Conservation (phyloP, 352 stramenopile genomes). For the Phytophthora vignae region DNA sequence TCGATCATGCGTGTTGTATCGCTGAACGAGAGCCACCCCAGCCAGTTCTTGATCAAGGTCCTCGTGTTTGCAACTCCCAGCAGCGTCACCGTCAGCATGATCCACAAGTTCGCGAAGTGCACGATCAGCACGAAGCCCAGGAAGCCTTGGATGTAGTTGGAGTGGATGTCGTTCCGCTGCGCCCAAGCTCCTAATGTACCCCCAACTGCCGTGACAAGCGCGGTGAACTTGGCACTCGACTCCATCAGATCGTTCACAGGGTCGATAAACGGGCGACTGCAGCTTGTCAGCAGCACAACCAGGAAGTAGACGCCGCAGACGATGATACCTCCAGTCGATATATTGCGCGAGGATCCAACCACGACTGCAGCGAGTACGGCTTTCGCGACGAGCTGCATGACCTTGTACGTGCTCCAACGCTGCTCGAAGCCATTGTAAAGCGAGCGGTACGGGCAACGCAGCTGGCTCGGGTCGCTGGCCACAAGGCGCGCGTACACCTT, state of each 20-base stretch:
- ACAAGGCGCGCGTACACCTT: constrained; percentile 53
- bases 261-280: constrained; percentile 51
- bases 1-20: constrained; percentile 45
- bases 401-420: constrained; percentile 56
- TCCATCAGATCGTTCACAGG: constrained; percentile 58
- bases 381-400: constrained; percentile 52
- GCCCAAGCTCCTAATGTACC: constrained; percentile 29
- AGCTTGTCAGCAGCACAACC: constrained; percentile 39
- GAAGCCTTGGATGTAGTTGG: constrained; percentile 7
- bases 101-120: constrained; percentile 43
- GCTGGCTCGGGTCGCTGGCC: constrained; percentile 42
- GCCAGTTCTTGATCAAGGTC: constrained; percentile 43
- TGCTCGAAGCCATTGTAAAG: constrained; percentile 60
- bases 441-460: constrained; percentile 52
- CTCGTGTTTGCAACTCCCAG: constrained; percentile 40
- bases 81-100: constrained; percentile 46
- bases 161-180: constrained; percentile 14
- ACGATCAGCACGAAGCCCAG: constrained; percentile 43
- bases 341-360: constrained; percentile 18
- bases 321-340: constrained; percentile 27
- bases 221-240: constrained; percentile 42
- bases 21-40: constrained; percentile 51
- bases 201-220: constrained; percentile 38
- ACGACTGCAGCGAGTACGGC: constrained; percentile 43
- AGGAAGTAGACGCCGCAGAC: constrained; percentile 36